A percentile compares a stretch with the other conserved stretches of the same genome.
Conservation (phyloP, 352 stramenopile genomes). For the Globisporangium polare region DNA sequence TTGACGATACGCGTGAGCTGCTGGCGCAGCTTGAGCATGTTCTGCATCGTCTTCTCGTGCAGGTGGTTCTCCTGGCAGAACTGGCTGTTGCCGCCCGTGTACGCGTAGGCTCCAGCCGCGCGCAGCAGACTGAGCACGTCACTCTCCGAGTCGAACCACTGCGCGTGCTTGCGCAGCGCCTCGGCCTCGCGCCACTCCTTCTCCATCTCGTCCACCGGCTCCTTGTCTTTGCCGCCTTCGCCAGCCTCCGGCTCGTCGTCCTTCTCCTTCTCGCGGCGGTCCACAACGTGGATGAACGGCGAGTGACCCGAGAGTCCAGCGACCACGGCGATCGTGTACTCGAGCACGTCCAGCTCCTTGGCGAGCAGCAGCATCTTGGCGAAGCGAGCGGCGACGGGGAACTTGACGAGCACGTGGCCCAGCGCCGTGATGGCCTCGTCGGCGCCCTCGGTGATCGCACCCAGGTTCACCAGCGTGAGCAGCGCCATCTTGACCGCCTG, state of each 20-base stretch:
- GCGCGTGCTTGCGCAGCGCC: conserved; percentile 58
- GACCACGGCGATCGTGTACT: conserved; percentile 84
- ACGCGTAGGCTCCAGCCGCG: conserved; percentile 75
- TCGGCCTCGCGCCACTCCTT: conserved; percentile 73
- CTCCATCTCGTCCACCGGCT: conserved; percentile 62
- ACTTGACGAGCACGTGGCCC: conserved; percentile 76
- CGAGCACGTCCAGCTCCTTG: conserved; percentile 59
- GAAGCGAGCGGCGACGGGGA: conserved; percentile 83
- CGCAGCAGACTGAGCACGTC: conserved; percentile 77
- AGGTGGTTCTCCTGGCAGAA: conserved; percentile 79
- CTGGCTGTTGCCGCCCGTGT: conserved; percentile 44
- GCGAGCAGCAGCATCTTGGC: conserved; percentile 89
- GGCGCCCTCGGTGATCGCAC: conserved; percentile 49
- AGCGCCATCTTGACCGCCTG: conserved; percentile 86
- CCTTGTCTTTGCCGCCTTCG: conserved; percentile 22
- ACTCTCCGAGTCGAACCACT: conserved; percentile 81
- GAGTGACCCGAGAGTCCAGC: conserved; percentile 70
- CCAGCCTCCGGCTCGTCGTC: conserved; percentile 23
- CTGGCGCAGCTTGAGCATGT: conserved; percentile 83
- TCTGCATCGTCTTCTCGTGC: conserved; percentile 86
- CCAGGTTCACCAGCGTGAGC: conserved; percentile 77
- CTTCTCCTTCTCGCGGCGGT: conserved; percentile 46
- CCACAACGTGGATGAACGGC: conserved; percentile 62
- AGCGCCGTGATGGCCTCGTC: conserved; percentile 80
- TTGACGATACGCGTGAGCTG: conserved; percentile 85